Base-by-base conservation (phyloP, 2,329 filamentous ascomycete species). In the Cladosporium sp. region DNA sequence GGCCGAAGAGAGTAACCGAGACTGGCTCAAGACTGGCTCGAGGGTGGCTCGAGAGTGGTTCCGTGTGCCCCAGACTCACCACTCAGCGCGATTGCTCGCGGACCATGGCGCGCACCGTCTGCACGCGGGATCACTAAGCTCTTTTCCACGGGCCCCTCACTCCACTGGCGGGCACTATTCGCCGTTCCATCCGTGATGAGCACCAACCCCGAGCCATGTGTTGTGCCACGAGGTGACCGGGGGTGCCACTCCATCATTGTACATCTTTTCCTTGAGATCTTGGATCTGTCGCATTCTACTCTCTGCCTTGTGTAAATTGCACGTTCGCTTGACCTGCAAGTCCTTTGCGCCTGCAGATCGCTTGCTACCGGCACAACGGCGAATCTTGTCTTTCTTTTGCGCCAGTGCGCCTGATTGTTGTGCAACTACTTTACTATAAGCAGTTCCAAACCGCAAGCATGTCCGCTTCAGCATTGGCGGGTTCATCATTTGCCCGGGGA, bases 131-230 rank as follows among this genome's bases (percentile, higher is more conserved):
- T 48, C 45, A 40, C 33, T 36, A 48, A 48, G 45, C 45, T 48
- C 45, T 48, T 18, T 27, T 32, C 45, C 36, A 48, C 19, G 27
- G 45, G 43, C 33, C 35, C 43, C 43, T 38, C 35, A 25, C 29
- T 13, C 7, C 9, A 27, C 33, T 25, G 15, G 22, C 15, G 35
- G 20, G 38, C 43, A 22, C 43, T 47, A 47, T 47, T 33, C 45
- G 45, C 45, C 45, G 45, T 40, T 40, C 36, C 27, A 48, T 40
- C 45, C 45, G 45, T 48, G 45, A 48, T 48, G 45, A 38, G 25
- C 36, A 22, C 16, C 29, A 25, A 39, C 30, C 45, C 22, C 22
- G 30, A 39, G 45, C 45, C 45, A 48, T 48, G 45, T 48, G 45
- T 18, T 30, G 20, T 30, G 45, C 45, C 45, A 48, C 45, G 45